phyloP scores from a whole-genome alignment of 176 grass and related monocot species.

The Aegilops bicornis region DNA sequence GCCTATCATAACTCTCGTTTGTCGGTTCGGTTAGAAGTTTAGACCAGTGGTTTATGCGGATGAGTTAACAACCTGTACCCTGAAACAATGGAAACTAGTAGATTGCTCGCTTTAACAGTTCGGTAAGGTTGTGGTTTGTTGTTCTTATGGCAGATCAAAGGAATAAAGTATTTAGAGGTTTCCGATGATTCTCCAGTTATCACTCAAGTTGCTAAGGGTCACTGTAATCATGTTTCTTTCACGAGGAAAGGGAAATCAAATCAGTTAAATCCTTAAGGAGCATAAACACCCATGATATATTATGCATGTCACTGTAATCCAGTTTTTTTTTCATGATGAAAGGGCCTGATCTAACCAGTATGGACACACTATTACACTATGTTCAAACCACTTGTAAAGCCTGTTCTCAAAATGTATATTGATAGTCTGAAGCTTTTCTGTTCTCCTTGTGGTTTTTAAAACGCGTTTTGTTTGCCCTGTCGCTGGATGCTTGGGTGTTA shows the following conservation, averaged over 20 bases:
- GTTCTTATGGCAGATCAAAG: not conserved
- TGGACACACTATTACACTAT: not conserved
- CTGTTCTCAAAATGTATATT: slow-evolving; percentile 4
- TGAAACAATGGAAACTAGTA: slow-evolving; percentile 4
- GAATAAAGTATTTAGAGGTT: not conserved
- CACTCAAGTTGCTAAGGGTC: not conserved
- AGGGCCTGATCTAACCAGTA: not conserved
- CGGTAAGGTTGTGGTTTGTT: too few species aligned
- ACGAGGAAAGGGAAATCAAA: not conserved
- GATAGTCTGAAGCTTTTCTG: not conserved
- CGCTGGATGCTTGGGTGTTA: not conserved
- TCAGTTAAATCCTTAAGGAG: not conserved
- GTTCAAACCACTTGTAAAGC: not conserved
- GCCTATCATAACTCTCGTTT: not conserved
- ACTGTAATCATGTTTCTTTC: not conserved
- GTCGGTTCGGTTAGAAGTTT: not conserved
- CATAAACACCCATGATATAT: not conserved
- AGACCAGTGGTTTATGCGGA: not conserved
- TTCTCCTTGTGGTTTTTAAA: not conserved
- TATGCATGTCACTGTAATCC: not conserved
- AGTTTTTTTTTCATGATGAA: not conserved
- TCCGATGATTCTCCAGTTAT: not conserved
- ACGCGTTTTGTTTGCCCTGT: not conserved
- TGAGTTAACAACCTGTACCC: not conserved
- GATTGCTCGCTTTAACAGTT: not conserved